Evolutionary conservation across 2,329 filamentous ascomycete species (phyloP), one percentile per base, ranked within the genome.

Genomic region (Diaporthe eres): DNA sequence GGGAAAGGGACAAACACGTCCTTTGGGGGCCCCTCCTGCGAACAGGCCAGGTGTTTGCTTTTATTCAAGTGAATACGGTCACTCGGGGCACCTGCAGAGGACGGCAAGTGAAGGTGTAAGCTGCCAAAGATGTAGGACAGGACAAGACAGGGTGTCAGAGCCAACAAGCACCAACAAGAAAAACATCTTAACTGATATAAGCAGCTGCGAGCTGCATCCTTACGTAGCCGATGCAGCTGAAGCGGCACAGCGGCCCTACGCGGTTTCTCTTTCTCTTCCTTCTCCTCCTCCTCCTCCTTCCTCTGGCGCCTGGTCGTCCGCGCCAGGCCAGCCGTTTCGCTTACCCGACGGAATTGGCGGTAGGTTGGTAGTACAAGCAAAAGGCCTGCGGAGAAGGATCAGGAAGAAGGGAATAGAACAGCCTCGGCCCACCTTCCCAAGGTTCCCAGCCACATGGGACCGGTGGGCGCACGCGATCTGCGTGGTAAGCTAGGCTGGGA

Each of bases 81-180:
- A 72, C 9, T 31, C 10, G 25, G 28, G 9, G 15, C 28, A 31
- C 28, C 28, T 31, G 34, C 7, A 19, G 22, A 55, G 15, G 34
- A 15, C 42, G 2, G 8, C 39, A 28, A 17, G 42, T 0, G 12
- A 53, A 47, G 22, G 9, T 13, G 15, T n/a, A 42, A 37, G 28
- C 12, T 25, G 12, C 4, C 47, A 5, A 19, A 42, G 34, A 19
- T 12, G 31, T 61, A 44, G 25, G n/a, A 31, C 71, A 42, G n/a
- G 6, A 4, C 47, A 44, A 63, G 71, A 73, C 71, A 72, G 34
- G 37, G 31, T 51, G 42, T 49, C 42, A 25, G 28, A n/a, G 6
- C 25, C n/a, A 49, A 55, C 71, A 72, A 51, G 71, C 44, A 37
- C 47, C n/a, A 42, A 39, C 31, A 44, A n/a, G 49, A n/a, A 72